Evolutionary conservation across 2,329 filamentous ascomycete species (phyloP).

Genomic region (Pezicula rhizophila): DNA sequence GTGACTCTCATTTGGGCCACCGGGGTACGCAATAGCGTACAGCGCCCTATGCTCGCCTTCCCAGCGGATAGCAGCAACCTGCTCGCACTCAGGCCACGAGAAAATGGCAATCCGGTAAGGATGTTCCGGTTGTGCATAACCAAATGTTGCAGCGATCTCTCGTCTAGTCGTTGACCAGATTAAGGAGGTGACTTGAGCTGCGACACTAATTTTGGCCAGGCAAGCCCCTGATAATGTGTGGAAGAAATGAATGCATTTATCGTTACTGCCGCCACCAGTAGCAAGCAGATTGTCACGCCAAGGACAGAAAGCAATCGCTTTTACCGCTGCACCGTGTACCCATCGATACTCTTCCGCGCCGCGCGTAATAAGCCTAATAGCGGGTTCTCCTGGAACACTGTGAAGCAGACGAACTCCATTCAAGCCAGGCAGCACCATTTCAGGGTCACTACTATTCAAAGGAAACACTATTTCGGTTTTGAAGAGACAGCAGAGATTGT

Average conservation of each 20-base stretch:
- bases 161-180: constrained; percentile 82
- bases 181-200: constrained; percentile 86
- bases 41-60: constrained; percentile 72
- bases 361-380: constrained; percentile 40
- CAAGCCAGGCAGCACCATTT: constrained; percentile 14
- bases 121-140: constrained; percentile 87
- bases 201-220: constrained; percentile 85
- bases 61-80: constrained; percentile 82
- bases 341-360: constrained; percentile 66
- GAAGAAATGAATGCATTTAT: constrained; percentile 94
- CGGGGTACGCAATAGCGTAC: constrained; percentile 81
- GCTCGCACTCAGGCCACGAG: constrained; percentile 85
- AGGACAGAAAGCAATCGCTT: constrained; percentile 94
- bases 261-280: constrained; percentile 87
- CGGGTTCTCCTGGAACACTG: constrained; percentile 25
- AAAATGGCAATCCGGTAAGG: constrained; percentile 86
- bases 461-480: constrained; percentile 34
- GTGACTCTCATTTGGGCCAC: constrained; percentile 39
- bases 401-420: constrained; percentile 26
- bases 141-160: constrained; percentile 90
- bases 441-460: constrained; percentile 6
- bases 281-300: constrained; percentile 86
- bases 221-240: constrained; percentile 77
- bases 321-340: constrained; percentile 80
- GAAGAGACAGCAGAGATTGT: constrained; percentile 83